Evolutionary conservation across 495 filamentous ascomycete species (phyloP).

Genomic region (Tuber magnatum): DNA sequence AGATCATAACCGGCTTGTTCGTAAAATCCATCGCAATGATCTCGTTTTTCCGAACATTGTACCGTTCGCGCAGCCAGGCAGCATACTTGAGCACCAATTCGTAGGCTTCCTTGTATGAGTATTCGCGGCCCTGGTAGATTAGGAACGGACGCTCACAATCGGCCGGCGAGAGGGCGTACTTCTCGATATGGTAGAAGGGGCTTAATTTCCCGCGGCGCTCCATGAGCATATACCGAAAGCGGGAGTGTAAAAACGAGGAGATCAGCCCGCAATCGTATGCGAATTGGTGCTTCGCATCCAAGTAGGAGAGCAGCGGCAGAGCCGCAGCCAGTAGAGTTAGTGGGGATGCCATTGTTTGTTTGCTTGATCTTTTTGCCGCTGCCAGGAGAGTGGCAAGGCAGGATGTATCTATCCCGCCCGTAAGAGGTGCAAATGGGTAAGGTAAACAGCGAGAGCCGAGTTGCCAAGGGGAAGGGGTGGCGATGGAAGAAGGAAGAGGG

Average conservation of each 20-base stretch:
- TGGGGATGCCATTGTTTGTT: not conserved
- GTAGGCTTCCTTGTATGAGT: slow-evolving; percentile 79
- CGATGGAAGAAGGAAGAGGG: not conserved
- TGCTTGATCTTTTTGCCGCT: not conserved
- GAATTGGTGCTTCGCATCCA: slow-evolving; percentile 66
- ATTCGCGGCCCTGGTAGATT: slow-evolving; percentile 64
- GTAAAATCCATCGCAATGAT: slow-evolving; percentile 84
- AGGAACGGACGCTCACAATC: slow-evolving; percentile 53
- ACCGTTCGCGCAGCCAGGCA: slow-evolving; percentile 67
- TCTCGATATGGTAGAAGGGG: slow-evolving; percentile 73
- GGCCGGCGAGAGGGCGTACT: slow-evolving; percentile 51
- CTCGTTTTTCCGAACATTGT: slow-evolving; percentile 63
- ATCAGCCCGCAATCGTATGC: slow-evolving; percentile 60
- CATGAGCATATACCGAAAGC: slow-evolving; percentile 44
- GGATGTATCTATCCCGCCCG: not conserved
- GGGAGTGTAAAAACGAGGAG: slow-evolving; percentile 45
- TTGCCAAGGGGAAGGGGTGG: not conserved
- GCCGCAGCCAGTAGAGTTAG: slow-evolving; percentile 43
- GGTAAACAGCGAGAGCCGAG: not conserved
- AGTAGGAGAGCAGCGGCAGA: slow-evolving; percentile 56
- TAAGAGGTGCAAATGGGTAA: not conserved
- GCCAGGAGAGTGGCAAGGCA: slow-evolving; percentile 15
- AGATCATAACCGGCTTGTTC: slow-evolving; percentile 76
- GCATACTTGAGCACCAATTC: slow-evolving; percentile 68
- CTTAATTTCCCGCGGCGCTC: slow-evolving; percentile 58